Conservation (phyloP, 345 rosid genomes). For the Hevea brasiliensis region DNA sequence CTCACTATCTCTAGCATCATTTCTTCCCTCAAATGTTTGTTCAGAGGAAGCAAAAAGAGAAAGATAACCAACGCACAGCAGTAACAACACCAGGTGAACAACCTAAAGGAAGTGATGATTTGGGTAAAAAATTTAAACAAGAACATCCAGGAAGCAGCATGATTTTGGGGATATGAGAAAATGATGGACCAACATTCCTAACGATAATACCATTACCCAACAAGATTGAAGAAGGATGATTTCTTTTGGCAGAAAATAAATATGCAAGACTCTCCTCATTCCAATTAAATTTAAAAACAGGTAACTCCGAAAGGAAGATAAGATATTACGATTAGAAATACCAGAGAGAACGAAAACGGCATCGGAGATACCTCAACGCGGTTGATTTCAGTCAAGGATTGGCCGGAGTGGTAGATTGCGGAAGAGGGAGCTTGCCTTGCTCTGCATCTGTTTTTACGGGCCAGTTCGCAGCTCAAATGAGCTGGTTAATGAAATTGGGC, state of each 20-base stretch:
- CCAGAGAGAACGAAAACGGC: no score
- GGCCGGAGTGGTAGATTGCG: no score
- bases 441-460: no score
- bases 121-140: neutral
- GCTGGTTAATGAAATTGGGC: no score
- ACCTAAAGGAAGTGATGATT: neutral
- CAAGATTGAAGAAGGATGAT: neutral
- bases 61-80: neutral
- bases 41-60: constrained; percentile 6
- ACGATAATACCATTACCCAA: neutral
- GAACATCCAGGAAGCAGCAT: neutral
- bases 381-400: no score
- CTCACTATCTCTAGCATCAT: constrained; percentile 35
- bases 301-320: neutral
- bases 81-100: neutral
- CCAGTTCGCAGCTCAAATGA: no score
- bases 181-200: neutral
- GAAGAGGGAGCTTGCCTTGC: no score
- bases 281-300: neutral
- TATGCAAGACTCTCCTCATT: constrained; percentile 10
- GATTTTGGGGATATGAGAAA: neutral
- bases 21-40: constrained; percentile 19
- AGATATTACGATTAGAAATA: no score
- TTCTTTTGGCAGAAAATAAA: constrained; percentile 9
- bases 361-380: no score